Percentiles rank a stretch among this genome's conserved stretches.
Evolutionary conservation across 371 early-diverging fungal species (phyloP).

Genomic region (Circinella minor): DNA sequence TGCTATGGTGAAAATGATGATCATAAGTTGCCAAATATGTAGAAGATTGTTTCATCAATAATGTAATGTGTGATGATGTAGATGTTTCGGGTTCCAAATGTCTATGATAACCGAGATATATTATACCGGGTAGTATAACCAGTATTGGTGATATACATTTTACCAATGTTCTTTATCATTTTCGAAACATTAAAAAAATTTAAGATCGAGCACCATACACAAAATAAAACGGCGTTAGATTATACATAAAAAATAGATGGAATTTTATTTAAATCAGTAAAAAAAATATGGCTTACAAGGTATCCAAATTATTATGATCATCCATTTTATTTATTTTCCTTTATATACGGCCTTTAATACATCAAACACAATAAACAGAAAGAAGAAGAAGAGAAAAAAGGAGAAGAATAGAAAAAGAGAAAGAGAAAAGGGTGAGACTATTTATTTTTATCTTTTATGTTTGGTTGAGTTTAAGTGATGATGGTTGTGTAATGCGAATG

Average conservation of each 20-base stretch:
- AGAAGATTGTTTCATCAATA: neutral
- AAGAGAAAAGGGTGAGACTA: slow-evolving; percentile 3
- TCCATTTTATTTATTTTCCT: too few species aligned
- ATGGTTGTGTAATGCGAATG: too few species aligned
- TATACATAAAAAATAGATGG: too few species aligned
- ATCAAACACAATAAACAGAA: neutral
- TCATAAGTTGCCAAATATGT: neutral
- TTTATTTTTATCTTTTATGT: too few species aligned
- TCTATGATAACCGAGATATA: neutral
- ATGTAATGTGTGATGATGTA: neutral
- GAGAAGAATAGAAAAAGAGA: neutral
- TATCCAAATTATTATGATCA: too few species aligned
- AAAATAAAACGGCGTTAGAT: too few species aligned
- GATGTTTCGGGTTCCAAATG: neutral
- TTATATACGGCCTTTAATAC: neutral
- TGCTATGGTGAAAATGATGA: too few species aligned
- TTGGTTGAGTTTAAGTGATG: too few species aligned
- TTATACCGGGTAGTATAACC: neutral
- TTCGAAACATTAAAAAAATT: too few species aligned
- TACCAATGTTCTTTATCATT: neutral
- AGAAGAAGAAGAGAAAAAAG: neutral
- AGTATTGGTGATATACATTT: neutral
- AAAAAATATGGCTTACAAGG: too few species aligned
- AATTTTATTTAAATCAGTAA: too few species aligned
- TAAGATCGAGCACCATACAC: too few species aligned